These are phyloP conservation scores for Paracamarosporium sp. DNA, from an alignment of 2,329 filamentous ascomycete species.

Conservation along the genomic window DNA sequence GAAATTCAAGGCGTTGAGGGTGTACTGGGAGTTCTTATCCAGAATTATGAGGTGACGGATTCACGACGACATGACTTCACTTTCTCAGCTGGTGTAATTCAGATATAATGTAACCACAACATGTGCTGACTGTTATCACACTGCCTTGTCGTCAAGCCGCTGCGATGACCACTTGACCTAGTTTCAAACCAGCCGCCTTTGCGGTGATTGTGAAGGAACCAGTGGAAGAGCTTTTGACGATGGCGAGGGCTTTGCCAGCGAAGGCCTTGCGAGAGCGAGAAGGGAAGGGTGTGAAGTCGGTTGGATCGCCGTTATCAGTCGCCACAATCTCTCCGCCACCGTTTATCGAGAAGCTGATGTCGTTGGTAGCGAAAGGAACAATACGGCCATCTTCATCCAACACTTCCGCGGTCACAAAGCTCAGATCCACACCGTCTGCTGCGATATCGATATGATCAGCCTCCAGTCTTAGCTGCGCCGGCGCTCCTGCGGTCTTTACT, in stretches of 20 bases:
- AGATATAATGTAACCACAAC: not conserved
- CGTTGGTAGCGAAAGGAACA: slow-evolving; percentile 52
- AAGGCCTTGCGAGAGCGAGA: slow-evolving; percentile 28
- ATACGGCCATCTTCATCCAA: slow-evolving; percentile 52
- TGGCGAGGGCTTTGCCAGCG: slow-evolving; percentile 28
- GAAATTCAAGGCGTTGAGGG: not conserved
- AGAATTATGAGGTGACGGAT: not conserved
- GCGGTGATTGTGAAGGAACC: slow-evolving; percentile 17
- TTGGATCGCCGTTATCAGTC: slow-evolving; percentile 59
- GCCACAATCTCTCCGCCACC: slow-evolving; percentile 55
- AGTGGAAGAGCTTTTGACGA: slow-evolving; percentile 18
- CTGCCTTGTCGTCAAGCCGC: not conserved
- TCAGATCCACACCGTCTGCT: slow-evolving; percentile 54
- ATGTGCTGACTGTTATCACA: not conserved
- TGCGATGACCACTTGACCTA: not conserved
- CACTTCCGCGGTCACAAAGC: slow-evolving; percentile 55
- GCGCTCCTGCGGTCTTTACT: slow-evolving; percentile 50
- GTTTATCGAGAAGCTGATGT: slow-evolving; percentile 53
- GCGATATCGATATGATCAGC: slow-evolving; percentile 50
- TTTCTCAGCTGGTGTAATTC: not conserved
- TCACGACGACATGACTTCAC: not conserved
- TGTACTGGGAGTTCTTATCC: too few species aligned
- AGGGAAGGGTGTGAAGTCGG: slow-evolving; percentile 26
- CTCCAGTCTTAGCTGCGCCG: slow-evolving; percentile 47
- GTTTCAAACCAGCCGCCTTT: slow-evolving; percentile 17